A percentile compares a stretch with the other conserved stretches of the same genome.
phyloP scores from a whole-genome alignment of 164 flowering plant genomes.

The Cinnamomum micranthum region DNA sequence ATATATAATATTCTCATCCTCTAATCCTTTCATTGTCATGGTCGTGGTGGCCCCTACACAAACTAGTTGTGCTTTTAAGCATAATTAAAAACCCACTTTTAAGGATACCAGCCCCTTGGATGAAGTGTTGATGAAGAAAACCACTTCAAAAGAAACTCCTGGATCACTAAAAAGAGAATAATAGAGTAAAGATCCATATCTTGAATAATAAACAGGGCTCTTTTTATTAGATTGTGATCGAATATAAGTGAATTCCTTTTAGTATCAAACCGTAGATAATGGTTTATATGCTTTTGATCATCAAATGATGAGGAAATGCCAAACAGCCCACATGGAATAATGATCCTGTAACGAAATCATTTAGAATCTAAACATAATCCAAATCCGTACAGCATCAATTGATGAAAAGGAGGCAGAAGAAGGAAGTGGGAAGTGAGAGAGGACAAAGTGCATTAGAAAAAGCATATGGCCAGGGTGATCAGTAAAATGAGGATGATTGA shows the following conservation, averaged over 20 bases:
- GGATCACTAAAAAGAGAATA: too few relatives aligned
- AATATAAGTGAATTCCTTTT: not conserved
- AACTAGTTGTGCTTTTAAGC: too few relatives aligned
- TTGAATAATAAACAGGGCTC: not conserved
- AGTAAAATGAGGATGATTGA: constrained; percentile 28
- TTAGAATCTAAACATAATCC: constrained; percentile 17
- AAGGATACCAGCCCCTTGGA: too few relatives aligned
- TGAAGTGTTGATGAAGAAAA: too few relatives aligned
- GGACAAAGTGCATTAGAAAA: constrained; percentile 11
- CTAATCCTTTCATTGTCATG: too few relatives aligned
- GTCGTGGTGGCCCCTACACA: too few relatives aligned
- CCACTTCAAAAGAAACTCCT: too few relatives aligned
- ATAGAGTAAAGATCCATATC: too few relatives aligned
- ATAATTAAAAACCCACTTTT: too few relatives aligned
- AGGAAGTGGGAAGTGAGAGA: constrained; percentile 8
- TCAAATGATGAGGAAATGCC: constrained; percentile 8
- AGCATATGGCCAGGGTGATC: constrained; percentile 30
- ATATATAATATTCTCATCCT: too few relatives aligned
- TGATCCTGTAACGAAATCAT: constrained; percentile 13
- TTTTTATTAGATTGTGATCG: not conserved
- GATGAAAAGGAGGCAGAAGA: constrained; percentile 16
- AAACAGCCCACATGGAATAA: constrained; percentile 1
- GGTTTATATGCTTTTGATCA: constrained; percentile 2
- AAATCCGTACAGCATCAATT: constrained; percentile 15
- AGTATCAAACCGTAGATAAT: not conserved